Evolutionary conservation across 148 eudicot species (phyloP), one percentile per base, ranked within the genome.

Genomic region (Limonium bicolor): DNA sequence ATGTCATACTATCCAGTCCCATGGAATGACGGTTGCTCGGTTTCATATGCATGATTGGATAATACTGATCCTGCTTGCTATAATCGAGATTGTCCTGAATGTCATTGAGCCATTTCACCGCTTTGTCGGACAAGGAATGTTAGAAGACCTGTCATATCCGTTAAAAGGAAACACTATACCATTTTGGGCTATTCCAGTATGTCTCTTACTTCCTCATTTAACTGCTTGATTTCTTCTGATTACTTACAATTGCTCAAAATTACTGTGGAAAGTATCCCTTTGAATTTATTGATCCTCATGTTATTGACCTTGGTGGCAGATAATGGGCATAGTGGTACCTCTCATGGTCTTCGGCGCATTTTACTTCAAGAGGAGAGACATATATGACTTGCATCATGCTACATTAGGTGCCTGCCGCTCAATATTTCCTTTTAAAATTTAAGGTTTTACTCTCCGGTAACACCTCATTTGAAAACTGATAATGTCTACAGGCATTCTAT

Each of bases 351-450:
- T 69, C 45, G 18, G 53, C 31, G 10, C 50, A 0, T 54, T 49
- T 28, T 69, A 69, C 36, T 19, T 40, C 16, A 8, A n/a, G 27
- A 41, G 66, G 42, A 64, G 52, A 40, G 70, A 69, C 60, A 66
- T 69, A 36, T 69, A 69, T 64, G 74, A 69, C 47, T 18, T 69
- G 50, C 74, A 69, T 39, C 62, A 69, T 44, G 70, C 66, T 20
- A 25, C 48, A 16, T 24, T 69, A 26, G 74, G 74, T 69, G 35
- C 4, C 11, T 41, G 12, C 14, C 6, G 14, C 38, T 25, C 24
- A 1, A 35, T 27, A 34, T 48, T 3, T 13, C 9, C 20, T 10
- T 27, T 30, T 48, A 14, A 22, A 17, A 16, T 9, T 48, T 15
- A 32, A 31, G 4, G 29, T 38, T 15, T 48, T 26, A 31, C n/a